Evolutionary conservation across 2,329 filamentous ascomycete genomes (phyloP).

Genomic region (Aspergillus flavus): DNA sequence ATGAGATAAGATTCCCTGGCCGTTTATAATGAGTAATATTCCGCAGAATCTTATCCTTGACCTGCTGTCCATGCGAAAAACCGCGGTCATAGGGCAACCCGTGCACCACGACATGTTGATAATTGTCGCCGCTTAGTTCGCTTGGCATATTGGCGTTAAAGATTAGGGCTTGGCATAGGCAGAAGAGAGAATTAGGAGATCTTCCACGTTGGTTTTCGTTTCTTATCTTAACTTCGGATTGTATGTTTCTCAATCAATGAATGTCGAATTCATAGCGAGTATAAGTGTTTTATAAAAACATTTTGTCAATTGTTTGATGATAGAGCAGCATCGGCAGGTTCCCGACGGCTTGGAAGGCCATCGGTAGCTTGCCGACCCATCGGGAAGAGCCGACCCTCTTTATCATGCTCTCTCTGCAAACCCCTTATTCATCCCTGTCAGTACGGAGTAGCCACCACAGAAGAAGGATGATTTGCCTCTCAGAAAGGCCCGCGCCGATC

Average conservation of each 20-base stretch:
- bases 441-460: background rate
- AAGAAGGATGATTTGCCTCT: background rate
- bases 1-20: background rate
- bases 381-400: background rate
- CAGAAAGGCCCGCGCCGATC: too few relatives aligned
- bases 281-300: background rate
- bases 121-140: background rate
- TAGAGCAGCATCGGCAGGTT: background rate
- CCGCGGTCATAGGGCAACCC: slow-evolving; percentile 1
- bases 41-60: background rate
- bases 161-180: background rate
- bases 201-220: background rate
- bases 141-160: background rate
- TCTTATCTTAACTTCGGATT: background rate
- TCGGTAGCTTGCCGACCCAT: background rate
- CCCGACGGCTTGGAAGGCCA: background rate
- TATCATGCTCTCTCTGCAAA: background rate
- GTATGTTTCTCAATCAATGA: background rate
- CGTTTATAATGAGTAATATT: background rate
- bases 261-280: background rate
- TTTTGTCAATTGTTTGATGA: background rate
- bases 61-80: background rate
- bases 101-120: background rate
- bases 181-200: background rate
- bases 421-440: background rate